Base-by-base conservation (phyloP, 805 yeast species). In the Zygotorulaspora chibaensis region DNA sequence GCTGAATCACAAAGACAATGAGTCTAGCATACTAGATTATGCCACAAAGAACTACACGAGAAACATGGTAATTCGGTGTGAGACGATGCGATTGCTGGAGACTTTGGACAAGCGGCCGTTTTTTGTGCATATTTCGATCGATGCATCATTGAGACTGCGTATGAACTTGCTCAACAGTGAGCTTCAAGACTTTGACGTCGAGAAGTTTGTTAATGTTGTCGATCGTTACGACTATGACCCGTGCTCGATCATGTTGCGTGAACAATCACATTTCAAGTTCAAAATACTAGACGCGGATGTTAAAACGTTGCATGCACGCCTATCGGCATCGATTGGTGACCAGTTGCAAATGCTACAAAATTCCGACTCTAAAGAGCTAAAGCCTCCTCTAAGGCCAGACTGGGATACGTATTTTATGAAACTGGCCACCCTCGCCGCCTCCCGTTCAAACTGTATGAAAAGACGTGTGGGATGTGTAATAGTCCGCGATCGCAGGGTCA, bases 381-480 rank as follows among this genome's bases (percentile, higher is more conserved):
- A 41, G 44, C 68, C 62, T 23, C 71, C 62, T 34, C 56, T 54
- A 42, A 56, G 99, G 45, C 99, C 99, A 1, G 78, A 83, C 3
- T 93, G 99, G 99, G 99, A 93, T 63, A 77, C 91, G 1, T 93
- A 93, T 63, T 93, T 93, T 66, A 93, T 93, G 99, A 73, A 81
- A 35, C 67, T 93, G 48, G 97, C 99, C 0, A 89, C 87, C 54
- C 73, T 93, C 58, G 99, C 99, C 0, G 96, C 99, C 0, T 71
- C 83, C 38, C 72, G 99, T 53, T 83, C 95, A 23, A 93, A 93
- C 56, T 93, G 99, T 70, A 93, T 93, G 98, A 93, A 93, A 65
- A 72, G 99, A 48, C 75, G 96, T 43, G 99, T 93, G 2, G 99
- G 99, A 0, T 91, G 98, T 66, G 98, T 93, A 8, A 78, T 93